phyloP scores from a whole-genome alignment of 495 filamentous ascomycete species.

The Aspergillus haitiensis region DNA sequence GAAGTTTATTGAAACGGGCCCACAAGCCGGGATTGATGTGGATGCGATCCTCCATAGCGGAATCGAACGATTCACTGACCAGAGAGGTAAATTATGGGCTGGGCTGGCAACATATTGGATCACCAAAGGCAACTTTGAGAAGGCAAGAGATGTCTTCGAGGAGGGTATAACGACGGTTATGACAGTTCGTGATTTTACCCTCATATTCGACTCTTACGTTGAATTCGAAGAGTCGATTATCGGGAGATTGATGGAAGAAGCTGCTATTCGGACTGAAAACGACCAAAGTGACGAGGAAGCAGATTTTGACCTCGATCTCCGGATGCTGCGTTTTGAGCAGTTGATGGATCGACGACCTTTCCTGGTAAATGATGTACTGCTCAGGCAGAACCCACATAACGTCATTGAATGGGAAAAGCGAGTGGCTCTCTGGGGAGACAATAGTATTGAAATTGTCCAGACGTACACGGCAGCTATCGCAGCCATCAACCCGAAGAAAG shows the following conservation, averaged over 20 bases:
- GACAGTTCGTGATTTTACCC: constrained; percentile 98
- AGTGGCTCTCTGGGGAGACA: constrained; percentile 91
- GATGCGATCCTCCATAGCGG: constrained; percentile 93
- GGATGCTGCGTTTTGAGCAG: constrained; percentile 97
- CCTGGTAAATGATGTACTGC: constrained; percentile 91
- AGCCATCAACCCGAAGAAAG: constrained; percentile 91
- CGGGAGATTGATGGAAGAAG: constrained; percentile 82
- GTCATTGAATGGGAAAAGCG: constrained; percentile 97
- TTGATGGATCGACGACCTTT: constrained; percentile 97
- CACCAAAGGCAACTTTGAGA: constrained; percentile 86
- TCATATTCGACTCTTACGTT: constrained; percentile 93
- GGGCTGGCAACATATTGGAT: constrained; percentile 97
- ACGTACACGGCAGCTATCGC: constrained; percentile 95
- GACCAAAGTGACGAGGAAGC: constrained; percentile 79
- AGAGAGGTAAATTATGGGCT: constrained; percentile 95
- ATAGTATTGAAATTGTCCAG: constrained; percentile 85
- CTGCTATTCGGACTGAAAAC: constrained; percentile 77
- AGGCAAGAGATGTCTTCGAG: constrained; percentile 89
- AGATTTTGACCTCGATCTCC: constrained; percentile 93
- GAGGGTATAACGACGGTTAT: constrained; percentile 97
- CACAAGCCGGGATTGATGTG: constrained; percentile 80
- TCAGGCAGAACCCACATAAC: constrained; percentile 95
- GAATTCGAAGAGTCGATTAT: constrained; percentile 98
- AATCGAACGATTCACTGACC: constrained; percentile 88
- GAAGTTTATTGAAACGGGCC: constrained; percentile 76